A percentile compares a stretch with the other conserved stretches of the same genome.
These are phyloP conservation scores for Neurospora sp. DNA, from an alignment of 495 filamentous ascomycete species.

Conservation along the genomic window DNA sequence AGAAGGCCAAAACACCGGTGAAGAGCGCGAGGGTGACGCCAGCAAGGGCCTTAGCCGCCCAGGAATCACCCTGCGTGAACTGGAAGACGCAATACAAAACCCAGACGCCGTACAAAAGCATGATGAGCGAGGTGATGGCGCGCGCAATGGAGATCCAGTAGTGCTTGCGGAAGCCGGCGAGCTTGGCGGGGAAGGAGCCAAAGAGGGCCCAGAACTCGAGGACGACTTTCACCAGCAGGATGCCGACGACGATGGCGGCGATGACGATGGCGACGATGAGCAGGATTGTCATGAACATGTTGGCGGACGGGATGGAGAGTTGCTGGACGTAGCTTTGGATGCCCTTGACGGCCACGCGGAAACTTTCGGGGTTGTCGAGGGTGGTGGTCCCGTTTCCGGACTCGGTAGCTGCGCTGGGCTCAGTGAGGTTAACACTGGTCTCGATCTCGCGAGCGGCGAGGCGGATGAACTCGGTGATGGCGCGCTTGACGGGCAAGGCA, in stretches of 20 bases:
- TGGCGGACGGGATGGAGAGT: constrained; percentile 71
- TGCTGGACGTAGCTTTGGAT: constrained; percentile 69
- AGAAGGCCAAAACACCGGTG: constrained; percentile 67
- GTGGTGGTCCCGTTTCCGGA: constrained; percentile 10
- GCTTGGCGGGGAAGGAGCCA: constrained; percentile 71
- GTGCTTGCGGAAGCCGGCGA: constrained; percentile 80
- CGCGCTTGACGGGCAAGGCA: constrained; percentile 43
- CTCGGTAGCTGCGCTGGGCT: constrained; percentile 8
- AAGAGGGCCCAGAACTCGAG: constrained; percentile 88
- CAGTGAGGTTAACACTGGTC: constrained; percentile 38
- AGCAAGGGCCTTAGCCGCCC: constrained; percentile 83
- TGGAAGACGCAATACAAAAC: constrained; percentile 94
- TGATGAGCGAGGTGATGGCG: constrained; percentile 81
- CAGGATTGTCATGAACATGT: constrained; percentile 94
- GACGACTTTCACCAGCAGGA: constrained; percentile 84
- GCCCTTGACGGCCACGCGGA: constrained; percentile 46
- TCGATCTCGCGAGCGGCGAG: constrained; percentile 42
- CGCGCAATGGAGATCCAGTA: constrained; percentile 89
- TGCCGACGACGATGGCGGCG: constrained; percentile 73
- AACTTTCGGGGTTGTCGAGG: constrained; percentile 17
- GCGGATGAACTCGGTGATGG: constrained; percentile 36
- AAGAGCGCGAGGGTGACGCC: constrained; percentile 72
- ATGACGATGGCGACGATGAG: constrained; percentile 82
- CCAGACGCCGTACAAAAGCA: constrained; percentile 91
- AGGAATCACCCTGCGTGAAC: constrained; percentile 87